Conservation (phyloP, 495 filamentous ascomycete species). For the Aspergillus asperescens region DNA sequence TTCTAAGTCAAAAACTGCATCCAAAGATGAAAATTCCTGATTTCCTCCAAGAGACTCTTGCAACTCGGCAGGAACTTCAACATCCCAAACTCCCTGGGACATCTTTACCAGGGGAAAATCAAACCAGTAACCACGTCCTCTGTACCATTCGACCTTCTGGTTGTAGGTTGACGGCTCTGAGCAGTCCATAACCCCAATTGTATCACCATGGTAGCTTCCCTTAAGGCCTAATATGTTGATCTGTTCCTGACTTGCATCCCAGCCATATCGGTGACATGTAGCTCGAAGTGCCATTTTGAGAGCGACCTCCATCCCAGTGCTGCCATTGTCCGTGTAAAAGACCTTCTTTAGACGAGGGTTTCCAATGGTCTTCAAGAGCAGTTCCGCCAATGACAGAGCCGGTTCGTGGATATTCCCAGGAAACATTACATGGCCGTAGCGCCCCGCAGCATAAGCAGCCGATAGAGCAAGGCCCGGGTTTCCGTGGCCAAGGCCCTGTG, state of each 20-base stretch:
- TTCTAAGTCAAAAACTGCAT: constrained; percentile 57
- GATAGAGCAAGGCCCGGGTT: constrained; percentile 61
- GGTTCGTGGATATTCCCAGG: constrained; percentile 67
- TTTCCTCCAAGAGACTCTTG: constrained; percentile 41
- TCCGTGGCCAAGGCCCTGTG: constrained; percentile 73
- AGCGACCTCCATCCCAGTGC: constrained; percentile 72
- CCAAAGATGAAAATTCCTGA: constrained; percentile 45
- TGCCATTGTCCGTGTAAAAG: constrained; percentile 77
- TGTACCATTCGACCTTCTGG: constrained; percentile 75
- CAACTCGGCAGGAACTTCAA: constrained; percentile 49
- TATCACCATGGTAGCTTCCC: constrained; percentile 76
- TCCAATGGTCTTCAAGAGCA: constrained; percentile 47
- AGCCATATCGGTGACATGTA: constrained; percentile 56
- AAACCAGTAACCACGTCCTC: constrained; percentile 68
- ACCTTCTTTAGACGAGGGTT: constrained; percentile 60
- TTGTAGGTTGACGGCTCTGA: constrained; percentile 68
- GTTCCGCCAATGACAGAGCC: constrained; percentile 57
- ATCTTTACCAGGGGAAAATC: constrained; percentile 66
- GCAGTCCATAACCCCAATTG: constrained; percentile 76
- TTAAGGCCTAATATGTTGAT: constrained; percentile 65
- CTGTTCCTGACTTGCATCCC: constrained; percentile 49
- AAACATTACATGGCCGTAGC: constrained; percentile 84
- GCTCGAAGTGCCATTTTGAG: constrained; percentile 74
- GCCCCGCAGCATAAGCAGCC: constrained; percentile 72
- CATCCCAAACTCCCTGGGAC: constrained; percentile 55